phyloP scores from a whole-genome alignment of 192 early-diverging fungal species.

The Coemansia javaensis region DNA sequence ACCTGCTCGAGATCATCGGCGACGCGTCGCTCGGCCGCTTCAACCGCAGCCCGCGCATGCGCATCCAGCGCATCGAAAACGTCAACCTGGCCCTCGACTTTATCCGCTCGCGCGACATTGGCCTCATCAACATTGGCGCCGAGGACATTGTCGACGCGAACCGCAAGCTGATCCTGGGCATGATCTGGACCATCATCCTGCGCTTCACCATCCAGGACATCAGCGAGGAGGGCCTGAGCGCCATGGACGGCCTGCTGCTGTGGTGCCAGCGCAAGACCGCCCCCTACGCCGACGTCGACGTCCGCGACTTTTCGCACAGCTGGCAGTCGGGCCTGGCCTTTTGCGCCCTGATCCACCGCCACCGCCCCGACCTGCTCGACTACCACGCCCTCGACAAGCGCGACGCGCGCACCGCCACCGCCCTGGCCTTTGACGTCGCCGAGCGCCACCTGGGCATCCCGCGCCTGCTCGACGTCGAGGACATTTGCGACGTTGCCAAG shows the following conservation, averaged over 20 bases:
- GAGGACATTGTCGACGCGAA: conserved; percentile 96
- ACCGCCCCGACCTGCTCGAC: conserved; percentile 92
- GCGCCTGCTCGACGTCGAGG: conserved; percentile 92
- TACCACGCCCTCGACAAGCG: conserved; percentile 81
- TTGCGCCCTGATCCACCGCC: conserved; percentile 94
- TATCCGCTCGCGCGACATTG: conserved; percentile 78
- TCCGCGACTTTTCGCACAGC: conserved; percentile 87
- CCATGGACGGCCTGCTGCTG: conserved; percentile 92
- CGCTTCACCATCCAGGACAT: conserved; percentile 95
- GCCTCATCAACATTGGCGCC: conserved; percentile 93
- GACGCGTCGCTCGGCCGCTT: conserved; percentile 80
- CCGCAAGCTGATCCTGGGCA: conserved; percentile 85
- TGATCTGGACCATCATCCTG: conserved; percentile 97
- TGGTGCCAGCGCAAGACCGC: conserved; percentile 97
- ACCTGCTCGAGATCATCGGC: conserved; percentile 89
- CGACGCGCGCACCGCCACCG: conserved; percentile 78
- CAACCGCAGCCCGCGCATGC: conserved; percentile 83
- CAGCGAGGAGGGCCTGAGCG: conserved; percentile 88
- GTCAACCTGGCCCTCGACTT: conserved; percentile 91
- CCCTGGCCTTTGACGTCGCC: conserved; percentile 94
- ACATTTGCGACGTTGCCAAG: conserved; percentile 87
- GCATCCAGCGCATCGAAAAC: conserved; percentile 95
- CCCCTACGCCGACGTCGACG: conserved; percentile 74
- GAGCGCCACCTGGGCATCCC: conserved; percentile 84
- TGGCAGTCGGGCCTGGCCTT: conserved; percentile 95